phyloP scores from a whole-genome alignment of 2,329 filamentous ascomycete genomes.

The Pezicula neosporulosa region DNA sequence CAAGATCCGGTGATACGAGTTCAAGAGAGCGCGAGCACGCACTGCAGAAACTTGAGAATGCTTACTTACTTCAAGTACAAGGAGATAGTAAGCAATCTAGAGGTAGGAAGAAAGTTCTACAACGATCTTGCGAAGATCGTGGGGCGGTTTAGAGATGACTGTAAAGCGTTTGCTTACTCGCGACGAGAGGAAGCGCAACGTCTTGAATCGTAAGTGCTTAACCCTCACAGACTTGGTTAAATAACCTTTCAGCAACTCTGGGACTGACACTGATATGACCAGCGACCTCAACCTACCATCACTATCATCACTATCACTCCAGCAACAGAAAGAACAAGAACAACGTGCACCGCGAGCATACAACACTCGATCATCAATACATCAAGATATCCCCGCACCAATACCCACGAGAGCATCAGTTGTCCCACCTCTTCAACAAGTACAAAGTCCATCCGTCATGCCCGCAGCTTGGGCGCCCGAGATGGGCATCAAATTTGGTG shows the following conservation, averaged over 20 bases:
- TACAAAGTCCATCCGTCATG: slow-evolving; percentile 36
- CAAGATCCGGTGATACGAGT: slow-evolving; percentile 56
- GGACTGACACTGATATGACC: neutral
- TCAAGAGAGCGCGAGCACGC: slow-evolving; percentile 78
- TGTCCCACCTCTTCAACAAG: slow-evolving; percentile 27
- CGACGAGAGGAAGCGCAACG: slow-evolving; percentile 76
- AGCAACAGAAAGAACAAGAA: slow-evolving; percentile 19
- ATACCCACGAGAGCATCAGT: slow-evolving; percentile 50
- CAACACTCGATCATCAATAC: slow-evolving; percentile 8
- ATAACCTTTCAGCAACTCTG: slow-evolving; percentile 7
- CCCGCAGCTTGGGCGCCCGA: slow-evolving; percentile 73
- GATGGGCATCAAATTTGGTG: slow-evolving; percentile 76
- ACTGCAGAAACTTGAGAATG: slow-evolving; percentile 83
- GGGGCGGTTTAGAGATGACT: slow-evolving; percentile 77
- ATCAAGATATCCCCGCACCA: slow-evolving; percentile 36
- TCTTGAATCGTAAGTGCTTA: slow-evolving; percentile 63
- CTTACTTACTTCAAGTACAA: slow-evolving; percentile 95
- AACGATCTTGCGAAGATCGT: slow-evolving; percentile 92
- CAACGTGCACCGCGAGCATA: slow-evolving; percentile 10
- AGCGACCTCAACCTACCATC: slow-evolving; percentile 21
- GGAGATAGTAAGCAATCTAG: slow-evolving; percentile 88
- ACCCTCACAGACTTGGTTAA: neutral
- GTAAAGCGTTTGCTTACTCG: slow-evolving; percentile 73
- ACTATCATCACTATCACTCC: slow-evolving; percentile 13
- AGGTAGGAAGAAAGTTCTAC: slow-evolving; percentile 92